Base-by-base conservation (phyloP, 2,329 filamentous ascomycete genomes). In the Metarhizium anisopliae region DNA sequence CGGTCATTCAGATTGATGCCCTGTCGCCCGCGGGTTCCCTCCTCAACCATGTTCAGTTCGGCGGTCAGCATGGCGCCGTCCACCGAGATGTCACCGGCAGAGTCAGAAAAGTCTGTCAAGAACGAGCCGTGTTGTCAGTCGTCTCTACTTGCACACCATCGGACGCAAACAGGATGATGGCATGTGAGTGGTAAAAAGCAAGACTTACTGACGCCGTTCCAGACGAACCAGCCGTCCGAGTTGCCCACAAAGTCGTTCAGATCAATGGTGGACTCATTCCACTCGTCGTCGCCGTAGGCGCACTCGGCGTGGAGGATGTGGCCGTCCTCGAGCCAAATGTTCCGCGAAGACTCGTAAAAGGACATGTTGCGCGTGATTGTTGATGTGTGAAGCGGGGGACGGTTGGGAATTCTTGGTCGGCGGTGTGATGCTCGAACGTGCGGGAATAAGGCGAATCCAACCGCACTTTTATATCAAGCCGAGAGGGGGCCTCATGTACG, bases 201-300 rank as follows among this genome's bases (percentile, higher is more conserved):
- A 13, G 18, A 59, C 59, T 45, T 50, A 61, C 59, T 56, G 4
- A 45, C 59, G 8, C 58, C 58, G n/a, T 53, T 56, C 59, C 58
- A 61, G 18, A 45, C 40, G 38, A 61, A 61, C 50, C 53, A 59
- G 3, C 59, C 59, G 38, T 61, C 56, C 6, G 49, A 35, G 16
- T 61, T 61, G 29, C 59, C 58, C 11, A 61, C 55, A n/a, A 54
- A 61, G 2, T 47, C 2, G 20, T 61, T 25, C 11, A 61, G 47
- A 20, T 61, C 53, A 36, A 58, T 50, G 6, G 40, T 45, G 7
- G 58, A 54, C 0, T 56, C 38, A 5, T 45, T 6, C 29, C 8
- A 50, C 25, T 57, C 52, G 16, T 54, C 59, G 0, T 56, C 40
- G 10, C 6, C 8, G 13, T 57, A 47, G 13, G 6, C 13, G 50